Evolutionary conservation across 2,329 filamentous ascomycete species (phyloP), one percentile per base, ranked within the genome.

Genomic region (Botrytis porri): DNA sequence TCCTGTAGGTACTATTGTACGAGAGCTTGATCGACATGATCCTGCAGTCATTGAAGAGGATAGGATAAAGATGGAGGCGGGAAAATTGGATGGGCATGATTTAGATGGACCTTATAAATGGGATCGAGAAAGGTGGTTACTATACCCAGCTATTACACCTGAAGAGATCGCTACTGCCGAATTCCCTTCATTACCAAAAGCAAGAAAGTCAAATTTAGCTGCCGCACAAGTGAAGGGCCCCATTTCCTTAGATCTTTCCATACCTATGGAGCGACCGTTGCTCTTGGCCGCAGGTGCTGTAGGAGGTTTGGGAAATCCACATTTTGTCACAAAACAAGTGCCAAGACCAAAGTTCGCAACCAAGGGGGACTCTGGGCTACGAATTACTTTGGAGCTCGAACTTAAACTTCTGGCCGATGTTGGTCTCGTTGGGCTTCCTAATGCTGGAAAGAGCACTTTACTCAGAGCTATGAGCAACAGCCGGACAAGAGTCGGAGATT

Each of bases 321-420:
- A 98, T 81, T 99, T 98, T 80, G 89, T 93, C 45, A 92, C 93
- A 7, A 91, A 91, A 71, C 87, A 90, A n/a, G 87, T 89, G 67
- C 88, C 89, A 5, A 88, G 92, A 60, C 96, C 96, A 0, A 91
- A 95, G 78, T 97, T 95, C 81, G 96, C 95, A 9, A 97, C 94
- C 1, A 92, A 90, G 77, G 96, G 96, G 60, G 93, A 97, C 77
- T 86, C 88, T 20, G 93, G 93, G 54, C 89, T 96, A 78, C 90
- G 88, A 57, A 85, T 99, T 79, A 90, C 91, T 65, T 84, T 99
- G 51, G 91, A 97, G 80, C 87, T 99, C 22, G 96, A 99, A 82
- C 87, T 99, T 75, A 98, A 98, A 85, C 88, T 99, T 16, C 89
- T 99, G 59, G 96, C 96, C 8, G 96, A 99, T 82, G 92, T 99